Percentiles rank a stretch among this genome's conserved stretches.
phyloP scores from a whole-genome alignment of 768 basidiomycete genomes.

The Tylopilus subfusipes region DNA sequence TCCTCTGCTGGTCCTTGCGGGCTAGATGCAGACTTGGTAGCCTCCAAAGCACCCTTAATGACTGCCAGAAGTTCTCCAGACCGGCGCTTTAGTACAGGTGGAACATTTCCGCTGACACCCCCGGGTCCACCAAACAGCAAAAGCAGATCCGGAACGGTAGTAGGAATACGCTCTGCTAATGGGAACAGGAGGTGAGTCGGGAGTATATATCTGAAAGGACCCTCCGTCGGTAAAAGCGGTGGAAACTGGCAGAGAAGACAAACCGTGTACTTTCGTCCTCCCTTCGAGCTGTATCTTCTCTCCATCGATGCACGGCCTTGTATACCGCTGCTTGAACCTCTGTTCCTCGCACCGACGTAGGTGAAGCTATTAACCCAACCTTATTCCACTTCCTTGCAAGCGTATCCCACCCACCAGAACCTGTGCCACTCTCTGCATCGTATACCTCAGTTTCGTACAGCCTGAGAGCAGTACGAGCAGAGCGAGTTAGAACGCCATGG shows the following conservation, averaged over 20 bases:
- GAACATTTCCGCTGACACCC: slow-evolving; percentile 37
- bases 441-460: slow-evolving; percentile 69
- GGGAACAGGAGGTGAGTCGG: slow-evolving; percentile 72
- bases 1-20: not conserved
- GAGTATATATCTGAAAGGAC: slow-evolving; percentile 57
- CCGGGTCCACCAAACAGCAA: slow-evolving; percentile 43
- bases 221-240: not conserved
- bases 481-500: slow-evolving; percentile 63
- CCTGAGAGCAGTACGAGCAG: slow-evolving; percentile 71
- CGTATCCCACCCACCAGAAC: slow-evolving; percentile 72
- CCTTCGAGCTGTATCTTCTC: slow-evolving; percentile 71
- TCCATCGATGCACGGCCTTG: slow-evolving; percentile 73
- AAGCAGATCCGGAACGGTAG: slow-evolving; percentile 59
- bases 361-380: slow-evolving; percentile 34
- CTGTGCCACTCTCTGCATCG: slow-evolving; percentile 59
- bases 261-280: slow-evolving; percentile 86
- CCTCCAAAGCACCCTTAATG: slow-evolving; percentile 49
- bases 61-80: slow-evolving; percentile 62
- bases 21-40: not conserved
- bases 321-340: slow-evolving; percentile 56
- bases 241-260: slow-evolving; percentile 19
- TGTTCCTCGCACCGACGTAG: slow-evolving; percentile 31
- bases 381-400: slow-evolving; percentile 86
- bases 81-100: slow-evolving; percentile 59
- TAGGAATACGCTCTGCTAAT: slow-evolving; percentile 67